phyloP scores from a whole-genome alignment of 768 basidiomycete genomes.

The Astraeus odoratus region DNA sequence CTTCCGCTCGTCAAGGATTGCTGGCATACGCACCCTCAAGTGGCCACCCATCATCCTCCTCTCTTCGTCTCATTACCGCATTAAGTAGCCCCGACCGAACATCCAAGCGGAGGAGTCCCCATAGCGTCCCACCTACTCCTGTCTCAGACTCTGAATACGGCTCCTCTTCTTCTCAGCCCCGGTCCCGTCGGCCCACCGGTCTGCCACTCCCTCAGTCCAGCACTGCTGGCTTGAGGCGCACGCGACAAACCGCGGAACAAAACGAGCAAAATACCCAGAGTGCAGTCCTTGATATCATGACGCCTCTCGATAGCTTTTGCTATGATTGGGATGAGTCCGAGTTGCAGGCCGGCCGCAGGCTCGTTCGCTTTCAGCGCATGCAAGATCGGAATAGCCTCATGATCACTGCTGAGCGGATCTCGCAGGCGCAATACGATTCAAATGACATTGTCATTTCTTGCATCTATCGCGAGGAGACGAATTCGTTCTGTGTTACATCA shows the following conservation, averaged over 20 bases:
- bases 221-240: constrained; percentile 17
- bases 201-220: constrained; percentile 5
- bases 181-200: constrained; percentile 4
- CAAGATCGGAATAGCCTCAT: constrained; percentile 74
- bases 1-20: neutral
- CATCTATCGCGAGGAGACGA: constrained; percentile 77
- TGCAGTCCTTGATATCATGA: constrained; percentile 54
- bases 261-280: constrained; percentile 42
- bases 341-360: constrained; percentile 59
- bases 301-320: constrained; percentile 50
- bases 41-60: constrained; percentile 10
- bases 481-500: constrained; percentile 83
- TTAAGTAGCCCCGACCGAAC: constrained; percentile 15
- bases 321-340: constrained; percentile 61
- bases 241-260: constrained; percentile 19
- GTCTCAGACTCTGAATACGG: constrained; percentile 35
- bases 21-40: constrained; percentile 3
- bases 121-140: constrained; percentile 33
- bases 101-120: constrained; percentile 34
- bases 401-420: constrained; percentile 70
- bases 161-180: constrained; percentile 15
- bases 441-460: constrained; percentile 87
- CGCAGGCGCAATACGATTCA: constrained; percentile 65
- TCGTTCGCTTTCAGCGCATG: constrained; percentile 78
- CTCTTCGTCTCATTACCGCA: constrained; percentile 25